Conservation (phyloP, 129 eudicot genomes). For the Oenanthe sinensis region DNA sequence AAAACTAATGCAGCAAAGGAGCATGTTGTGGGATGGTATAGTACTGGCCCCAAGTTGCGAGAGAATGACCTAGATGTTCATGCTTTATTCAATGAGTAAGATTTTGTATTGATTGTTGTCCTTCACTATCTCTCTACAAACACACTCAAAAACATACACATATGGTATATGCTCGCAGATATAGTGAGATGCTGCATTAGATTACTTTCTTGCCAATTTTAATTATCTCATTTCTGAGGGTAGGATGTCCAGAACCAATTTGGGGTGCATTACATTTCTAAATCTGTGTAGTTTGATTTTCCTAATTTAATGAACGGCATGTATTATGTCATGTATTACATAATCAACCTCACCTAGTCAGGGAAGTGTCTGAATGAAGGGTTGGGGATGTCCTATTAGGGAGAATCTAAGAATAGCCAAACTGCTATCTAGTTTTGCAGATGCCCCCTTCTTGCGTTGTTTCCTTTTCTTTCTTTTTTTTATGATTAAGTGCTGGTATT, state of each 20-base stretch:
- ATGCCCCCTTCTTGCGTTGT: too few relatives aligned
- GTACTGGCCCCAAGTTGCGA: slow-evolving; percentile 96
- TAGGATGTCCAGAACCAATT: neutral
- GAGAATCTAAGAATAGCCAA: neutral
- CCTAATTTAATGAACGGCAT: neutral
- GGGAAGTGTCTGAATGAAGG: neutral
- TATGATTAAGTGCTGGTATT: slow-evolving; percentile 9
- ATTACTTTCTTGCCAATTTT: neutral
- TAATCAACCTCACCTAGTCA: neutral
- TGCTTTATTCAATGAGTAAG: slow-evolving; percentile 87
- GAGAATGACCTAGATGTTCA: slow-evolving; percentile 92
- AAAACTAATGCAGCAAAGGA: slow-evolving; percentile 68
- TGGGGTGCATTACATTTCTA: neutral
- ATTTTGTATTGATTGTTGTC: neutral
- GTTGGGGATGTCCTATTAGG: neutral
- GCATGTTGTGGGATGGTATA: slow-evolving; percentile 98
- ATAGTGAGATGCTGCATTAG: neutral
- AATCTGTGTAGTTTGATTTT: neutral
- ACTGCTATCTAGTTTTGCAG: neutral
- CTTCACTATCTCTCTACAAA: neutral
- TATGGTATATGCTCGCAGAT: neutral
- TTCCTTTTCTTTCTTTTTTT: neutral
- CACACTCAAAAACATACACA: too few relatives aligned
- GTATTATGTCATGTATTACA: neutral
- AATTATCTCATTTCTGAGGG: neutral